Conservation (phyloP, 225 moss, liverwort and hornwort species). For the Straminergon stramineum region DNA sequence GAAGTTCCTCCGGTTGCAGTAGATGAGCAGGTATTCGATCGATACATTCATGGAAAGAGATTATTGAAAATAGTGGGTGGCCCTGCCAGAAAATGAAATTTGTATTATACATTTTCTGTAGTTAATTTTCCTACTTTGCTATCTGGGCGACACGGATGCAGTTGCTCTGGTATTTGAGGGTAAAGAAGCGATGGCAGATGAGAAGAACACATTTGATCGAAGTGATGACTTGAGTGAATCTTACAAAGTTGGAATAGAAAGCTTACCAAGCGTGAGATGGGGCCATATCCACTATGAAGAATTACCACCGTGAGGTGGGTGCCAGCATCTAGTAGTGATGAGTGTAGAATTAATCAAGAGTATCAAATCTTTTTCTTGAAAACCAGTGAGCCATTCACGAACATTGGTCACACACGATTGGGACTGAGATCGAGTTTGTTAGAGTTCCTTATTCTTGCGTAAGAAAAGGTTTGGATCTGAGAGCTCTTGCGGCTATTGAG, state of each 20-base stretch:
- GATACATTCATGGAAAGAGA: not conserved
- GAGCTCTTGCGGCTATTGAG: not conserved
- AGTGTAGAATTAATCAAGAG: too few species aligned
- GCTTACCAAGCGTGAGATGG: not conserved
- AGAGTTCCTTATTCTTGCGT: not conserved
- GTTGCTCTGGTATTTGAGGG: conserved; percentile 33
- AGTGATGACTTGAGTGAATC: not conserved
- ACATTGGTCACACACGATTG: too few species aligned
- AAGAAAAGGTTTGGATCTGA: not conserved
- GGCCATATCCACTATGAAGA: too few species aligned
- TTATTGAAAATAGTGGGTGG: not conserved
- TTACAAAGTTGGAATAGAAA: not conserved
- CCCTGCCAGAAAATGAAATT: too few species aligned
- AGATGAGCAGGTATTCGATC: conserved; percentile 53
- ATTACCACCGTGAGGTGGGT: not conserved
- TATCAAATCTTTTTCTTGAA: not conserved
- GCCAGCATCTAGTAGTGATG: not conserved
- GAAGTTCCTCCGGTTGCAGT: conserved; percentile 30
- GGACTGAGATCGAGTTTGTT: not conserved
- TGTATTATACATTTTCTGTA: not conserved
- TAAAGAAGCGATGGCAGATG: conserved; percentile 4
- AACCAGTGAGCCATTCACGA: not conserved
- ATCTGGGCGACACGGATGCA: conserved; percentile 41
- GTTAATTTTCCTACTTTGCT: not conserved
- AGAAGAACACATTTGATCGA: conserved; percentile 25